Evolutionary conservation across 2,329 filamentous ascomycete species (phyloP), one percentile per base, ranked within the genome.

Genomic region (Exserohilum turcica): DNA sequence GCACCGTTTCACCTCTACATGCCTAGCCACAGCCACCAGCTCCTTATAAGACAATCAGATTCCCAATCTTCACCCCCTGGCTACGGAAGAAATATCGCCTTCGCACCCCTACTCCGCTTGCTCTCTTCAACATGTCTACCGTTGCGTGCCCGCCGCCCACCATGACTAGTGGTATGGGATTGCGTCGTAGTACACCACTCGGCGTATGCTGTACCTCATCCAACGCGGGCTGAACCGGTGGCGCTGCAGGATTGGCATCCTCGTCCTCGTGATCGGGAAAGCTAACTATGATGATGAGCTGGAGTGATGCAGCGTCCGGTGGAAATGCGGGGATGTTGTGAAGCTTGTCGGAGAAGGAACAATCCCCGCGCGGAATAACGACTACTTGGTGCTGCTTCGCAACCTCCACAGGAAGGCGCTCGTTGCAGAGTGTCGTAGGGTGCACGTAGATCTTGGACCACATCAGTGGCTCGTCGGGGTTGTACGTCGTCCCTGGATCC

Each of bases 131-230:
- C 51, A 86, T 75, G 24, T 82, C 80, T 63, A 91, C 88, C 9
- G 84, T 84, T 51, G 82, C 80, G 8, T 86, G 80, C 0, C 87
- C 88, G 0, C 90, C 91, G 0, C 85, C 55, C 1, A 96, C 84
- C 84, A 97, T 90, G 33, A 96, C 82, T 84, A 97, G 86, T 10
- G 90, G 85, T 32, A 97, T 87, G 2, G 87, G 87, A 65, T 92
- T 82, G 36, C 86, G 83, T 9, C 92, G 79, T 47, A 82, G 80
- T 45, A 92, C 78, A 0, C 92, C 91, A 3, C 80, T 82, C 0
- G 87, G 85, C 2, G 89, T 92, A 43, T 80, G 76, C 77, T 97
- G 93, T 44, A 79, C 77, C 59, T 88, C 82, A 45, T 96, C 90
- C 3, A 99, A 79, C 42, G 94, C 75, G 1, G 94, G 94, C 31